These are phyloP conservation scores for Sporothrix pallida DNA, from an alignment of 2,329 filamentous ascomycete genomes.

Conservation along the genomic window DNA sequence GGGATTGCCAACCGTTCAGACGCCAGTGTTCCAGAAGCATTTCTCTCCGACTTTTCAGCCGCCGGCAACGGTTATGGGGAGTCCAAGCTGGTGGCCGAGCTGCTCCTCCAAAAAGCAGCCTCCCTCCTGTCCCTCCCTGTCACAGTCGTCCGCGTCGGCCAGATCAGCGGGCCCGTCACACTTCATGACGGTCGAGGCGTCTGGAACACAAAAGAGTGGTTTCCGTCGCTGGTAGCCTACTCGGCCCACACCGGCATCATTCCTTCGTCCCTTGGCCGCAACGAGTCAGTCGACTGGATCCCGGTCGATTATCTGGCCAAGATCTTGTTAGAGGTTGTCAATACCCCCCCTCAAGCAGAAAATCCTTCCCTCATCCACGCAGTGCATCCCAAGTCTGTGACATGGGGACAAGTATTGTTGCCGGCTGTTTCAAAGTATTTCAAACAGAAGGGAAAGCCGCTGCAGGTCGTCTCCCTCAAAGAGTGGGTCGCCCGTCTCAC, in stretches of 20 bases:
- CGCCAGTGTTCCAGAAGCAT: background rate
- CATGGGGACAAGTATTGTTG: background rate
- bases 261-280: background rate
- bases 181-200: background rate
- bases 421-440: background rate
- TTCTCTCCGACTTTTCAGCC: background rate
- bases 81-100: conserved; percentile 26
- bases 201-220: conserved; percentile 26
- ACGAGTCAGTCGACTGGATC: conserved; percentile 28
- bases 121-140: background rate
- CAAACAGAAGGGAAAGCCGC: background rate
- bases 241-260: background rate
- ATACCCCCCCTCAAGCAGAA: background rate
- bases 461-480: background rate
- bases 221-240: conserved; percentile 13
- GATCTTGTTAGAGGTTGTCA: conserved; percentile 13
- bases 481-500: background rate
- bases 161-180: conserved; percentile 22
- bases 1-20: background rate
- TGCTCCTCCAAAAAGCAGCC: background rate
- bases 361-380: conserved; percentile 4
- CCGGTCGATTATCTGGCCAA: conserved; percentile 14
- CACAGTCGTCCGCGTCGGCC: conserved; percentile 23
- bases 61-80: conserved; percentile 18
- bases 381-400: conserved; percentile 14